Base-by-base conservation (phyloP, 768 basidiomycete species). In the Psilocybe cyanescens region DNA sequence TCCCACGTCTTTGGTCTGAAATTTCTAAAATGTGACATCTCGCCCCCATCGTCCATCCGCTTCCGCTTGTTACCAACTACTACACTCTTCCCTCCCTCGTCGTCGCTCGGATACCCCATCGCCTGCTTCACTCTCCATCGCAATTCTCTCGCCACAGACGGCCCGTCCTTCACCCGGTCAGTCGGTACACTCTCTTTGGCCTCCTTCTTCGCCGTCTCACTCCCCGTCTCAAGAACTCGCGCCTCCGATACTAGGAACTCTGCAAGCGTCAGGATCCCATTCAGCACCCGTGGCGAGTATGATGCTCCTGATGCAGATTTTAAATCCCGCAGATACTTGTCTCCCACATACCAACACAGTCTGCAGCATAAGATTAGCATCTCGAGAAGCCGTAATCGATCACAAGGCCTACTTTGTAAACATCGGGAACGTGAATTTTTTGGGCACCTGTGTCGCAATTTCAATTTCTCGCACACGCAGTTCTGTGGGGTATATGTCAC, bases 401-500 rank as follows among this genome's bases (percentile, higher is more conserved):
- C 33, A 35, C 33, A 6, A 0, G 14, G 71, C 78, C 5, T 68
- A 92, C 92, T 83, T 89, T 58, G 88, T 78, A 67, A 95, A 93
- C 71, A 89, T 80, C 1, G 94, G 94, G 68, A 93, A 96, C 47
- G 92, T 83, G 73, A 95, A 95, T 73, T 92, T 92, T 74, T 92
- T 95, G 0, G 97, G 95, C 0, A 98, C 97, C 58, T 91, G 90
- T 1, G 96, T 98, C 2, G 85, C 82, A 64, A 94, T 92, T 74
- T 99, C 97, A 67, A 99, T 97, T 53, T 95, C 88, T 51, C 95
- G 82, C 24, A 99, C 85, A 61, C 87, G 86, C 17, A 99, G 80
- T 76, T 99, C 95, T 97, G 74, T 35, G 11, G 3, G 33, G 33
- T 33, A 35, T 39, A 14, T 19, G 35, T 53, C 14, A 39, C 19